Evolutionary conservation across 1,284 basidiomycete species (phyloP), one percentile per base, ranked within the genome.

Genomic region (Porogramme epimiltina): DNA sequence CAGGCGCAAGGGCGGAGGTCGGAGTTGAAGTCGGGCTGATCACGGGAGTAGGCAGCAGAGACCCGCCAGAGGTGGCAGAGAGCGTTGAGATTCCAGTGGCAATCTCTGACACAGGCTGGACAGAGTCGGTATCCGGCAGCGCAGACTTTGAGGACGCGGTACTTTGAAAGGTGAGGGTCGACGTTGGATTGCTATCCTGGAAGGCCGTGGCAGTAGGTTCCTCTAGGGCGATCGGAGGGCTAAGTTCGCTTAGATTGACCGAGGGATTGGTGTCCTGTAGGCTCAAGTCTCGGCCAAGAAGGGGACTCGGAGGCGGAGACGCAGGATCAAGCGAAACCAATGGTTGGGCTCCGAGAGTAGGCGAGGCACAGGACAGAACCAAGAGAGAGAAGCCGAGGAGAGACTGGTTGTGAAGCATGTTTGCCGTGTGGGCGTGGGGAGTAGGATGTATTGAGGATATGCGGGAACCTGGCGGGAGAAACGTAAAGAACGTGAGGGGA

Each of bases 351-450:
- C 57, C 56, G 0, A 64, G 58, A 39, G 50, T 50, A 23, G 54
- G 54, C 11, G 57, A 60, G 22, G 54, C 49, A 36, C 52, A 62
- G 19, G 56, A 53, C 18, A 59, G 47, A 31, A 64, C 34, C 24
- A 61, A 47, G 45, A 64, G 42, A 24, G 56, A 54, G 28, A 59
- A 41, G 11, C 42, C 52, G 20, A 64, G 46, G 47, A 64, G 48
- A 52, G 60, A 56, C 38, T 50, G 54, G 40, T 52, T 45, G 41
- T 46, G 52, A 50, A 61, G 49, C 40, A 51, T 58, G 33, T 11
- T 36, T 64, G 62, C 62, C 62, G 56, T 64, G 62, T 34, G 62
- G 62, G 62, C 62, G 60, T 62, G 49, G 47, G 20, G 42, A 23
- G 16, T 44, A 38, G 42, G 16, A 20, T 46, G 40, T 25, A 25